These are phyloP conservation scores for Fusarium sororula DNA, from an alignment of 2,329 filamentous ascomycete genomes.

Conservation along the genomic window DNA sequence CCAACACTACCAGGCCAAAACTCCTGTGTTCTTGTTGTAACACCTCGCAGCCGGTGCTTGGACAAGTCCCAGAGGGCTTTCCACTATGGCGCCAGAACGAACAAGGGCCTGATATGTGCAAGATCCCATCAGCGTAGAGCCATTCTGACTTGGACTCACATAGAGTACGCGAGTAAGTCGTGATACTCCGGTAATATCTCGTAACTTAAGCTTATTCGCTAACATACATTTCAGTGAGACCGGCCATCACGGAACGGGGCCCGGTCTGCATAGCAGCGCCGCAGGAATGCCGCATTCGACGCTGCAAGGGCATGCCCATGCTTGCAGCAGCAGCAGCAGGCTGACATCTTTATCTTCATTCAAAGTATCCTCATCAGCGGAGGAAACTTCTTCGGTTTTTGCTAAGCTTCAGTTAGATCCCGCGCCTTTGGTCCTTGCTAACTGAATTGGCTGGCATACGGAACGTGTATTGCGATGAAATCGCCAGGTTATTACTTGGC, in stretches of 20 bases:
- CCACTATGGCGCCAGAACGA: background rate
- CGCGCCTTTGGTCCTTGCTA: background rate
- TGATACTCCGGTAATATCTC: background rate
- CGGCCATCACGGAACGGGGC: background rate
- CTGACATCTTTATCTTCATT: background rate
- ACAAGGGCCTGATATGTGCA: background rate
- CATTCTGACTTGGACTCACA: background rate
- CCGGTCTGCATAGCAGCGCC: background rate
- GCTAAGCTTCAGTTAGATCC: background rate
- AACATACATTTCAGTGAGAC: background rate
- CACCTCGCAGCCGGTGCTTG: background rate
- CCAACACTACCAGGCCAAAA: background rate
- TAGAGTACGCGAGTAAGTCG: background rate
- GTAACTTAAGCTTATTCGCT: background rate
- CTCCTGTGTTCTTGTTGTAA: background rate
- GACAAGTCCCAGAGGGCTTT: background rate
- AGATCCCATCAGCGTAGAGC: background rate
- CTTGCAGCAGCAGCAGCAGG: background rate
- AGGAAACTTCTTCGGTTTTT: background rate
- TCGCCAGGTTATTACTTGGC: background rate
- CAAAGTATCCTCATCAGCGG: background rate
- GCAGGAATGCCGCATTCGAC: background rate
- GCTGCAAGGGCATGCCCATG: background rate
- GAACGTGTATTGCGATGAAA: background rate
- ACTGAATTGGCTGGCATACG: background rate